Conservation (phyloP, 148 eudicot species). For the Amaranthus palmeri region DNA sequence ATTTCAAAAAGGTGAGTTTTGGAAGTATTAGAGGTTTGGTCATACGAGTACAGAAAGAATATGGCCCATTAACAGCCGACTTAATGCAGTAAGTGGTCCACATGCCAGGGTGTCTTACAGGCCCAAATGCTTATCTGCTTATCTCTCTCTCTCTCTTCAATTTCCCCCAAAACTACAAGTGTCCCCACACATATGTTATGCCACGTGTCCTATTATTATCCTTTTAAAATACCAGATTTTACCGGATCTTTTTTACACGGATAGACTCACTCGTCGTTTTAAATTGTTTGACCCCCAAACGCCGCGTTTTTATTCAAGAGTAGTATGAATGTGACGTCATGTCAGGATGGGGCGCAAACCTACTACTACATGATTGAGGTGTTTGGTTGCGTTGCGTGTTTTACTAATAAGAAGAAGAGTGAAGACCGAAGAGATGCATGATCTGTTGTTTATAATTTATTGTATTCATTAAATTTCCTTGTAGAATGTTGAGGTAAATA, state of each 20-base stretch:
- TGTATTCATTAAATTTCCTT: no score
- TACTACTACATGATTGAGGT: neutral
- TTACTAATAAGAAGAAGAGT: neutral
- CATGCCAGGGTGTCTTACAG: slow-evolving; percentile 8
- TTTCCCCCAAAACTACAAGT: neutral
- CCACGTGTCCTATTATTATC: slow-evolving; percentile 12
- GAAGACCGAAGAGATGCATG: neutral
- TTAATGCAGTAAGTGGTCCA: slow-evolving; percentile 18
- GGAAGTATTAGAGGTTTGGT: slow-evolving; percentile 21
- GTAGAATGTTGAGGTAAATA: no score
- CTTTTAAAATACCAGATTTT: slow-evolving; percentile 10
- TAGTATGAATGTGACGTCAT: slow-evolving; percentile 6
- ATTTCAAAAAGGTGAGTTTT: slow-evolving; percentile 20
- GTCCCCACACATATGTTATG: neutral
- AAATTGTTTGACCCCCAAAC: neutral
- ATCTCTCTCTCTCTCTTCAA: neutral
- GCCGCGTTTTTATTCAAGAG: neutral
- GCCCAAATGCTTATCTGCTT: slow-evolving; percentile 23
- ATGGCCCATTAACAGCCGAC: slow-evolving; percentile 22
- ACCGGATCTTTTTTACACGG: slow-evolving; percentile 1
- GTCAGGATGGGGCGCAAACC: neutral
- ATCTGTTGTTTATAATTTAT: no score
- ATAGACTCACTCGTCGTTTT: neutral
- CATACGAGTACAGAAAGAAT: slow-evolving; percentile 10
- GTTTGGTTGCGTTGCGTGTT: neutral